Conservation (phyloP, 768 basidiomycete species). For the Gymnopilus junonius region DNA sequence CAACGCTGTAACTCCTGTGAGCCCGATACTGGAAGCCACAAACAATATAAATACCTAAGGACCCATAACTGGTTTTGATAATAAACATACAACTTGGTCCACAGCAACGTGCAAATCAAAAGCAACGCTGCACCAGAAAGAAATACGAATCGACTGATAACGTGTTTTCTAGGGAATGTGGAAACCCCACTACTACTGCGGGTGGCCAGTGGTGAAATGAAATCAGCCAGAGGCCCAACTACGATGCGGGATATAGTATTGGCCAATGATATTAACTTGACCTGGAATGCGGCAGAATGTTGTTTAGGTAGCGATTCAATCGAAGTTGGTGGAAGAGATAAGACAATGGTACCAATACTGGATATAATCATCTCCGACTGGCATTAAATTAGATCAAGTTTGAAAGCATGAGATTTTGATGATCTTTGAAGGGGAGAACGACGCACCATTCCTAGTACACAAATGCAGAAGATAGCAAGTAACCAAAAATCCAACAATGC, state of each 20-base stretch:
- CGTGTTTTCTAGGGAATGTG: conserved; percentile 49
- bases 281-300: conserved; percentile 62
- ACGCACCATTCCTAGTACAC: conserved; percentile 74
- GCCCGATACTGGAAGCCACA: neutral
- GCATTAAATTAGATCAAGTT: too few species aligned
- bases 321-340: conserved; percentile 55
- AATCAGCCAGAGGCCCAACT: conserved; percentile 73
- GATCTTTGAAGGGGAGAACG: neutral
- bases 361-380: conserved; percentile 85
- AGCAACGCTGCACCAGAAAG: conserved; percentile 51
- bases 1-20: conserved; percentile 45
- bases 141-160: conserved; percentile 67
- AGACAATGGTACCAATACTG: conserved; percentile 77
- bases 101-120: conserved; percentile 56
- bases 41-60: conserved; percentile 56
- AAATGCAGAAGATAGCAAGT: conserved; percentile 52
- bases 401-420: neutral
- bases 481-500: conserved; percentile 67
- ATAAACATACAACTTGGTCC: conserved; percentile 53
- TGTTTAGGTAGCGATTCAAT: conserved; percentile 12
- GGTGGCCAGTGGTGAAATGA: conserved; percentile 64
- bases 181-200: conserved; percentile 40
- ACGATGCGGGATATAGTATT: conserved; percentile 76
- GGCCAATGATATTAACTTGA: conserved; percentile 68
- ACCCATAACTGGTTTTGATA: conserved; percentile 64